Conservation (phyloP, 495 filamentous ascomycete genomes). For the Aspergillus nanangensis region DNA sequence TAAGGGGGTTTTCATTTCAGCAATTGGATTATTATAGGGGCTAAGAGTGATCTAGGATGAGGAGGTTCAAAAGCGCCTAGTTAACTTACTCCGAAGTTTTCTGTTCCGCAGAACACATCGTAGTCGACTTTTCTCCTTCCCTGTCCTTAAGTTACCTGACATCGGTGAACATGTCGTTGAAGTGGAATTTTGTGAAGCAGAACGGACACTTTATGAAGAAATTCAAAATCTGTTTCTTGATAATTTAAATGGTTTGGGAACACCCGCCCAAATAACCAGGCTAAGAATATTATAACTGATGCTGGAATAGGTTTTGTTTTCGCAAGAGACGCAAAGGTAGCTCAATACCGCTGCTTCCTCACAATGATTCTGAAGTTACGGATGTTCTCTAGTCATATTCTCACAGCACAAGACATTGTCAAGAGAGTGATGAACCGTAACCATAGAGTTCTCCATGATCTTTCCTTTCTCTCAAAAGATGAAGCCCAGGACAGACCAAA, state of each 20-base stretch:
- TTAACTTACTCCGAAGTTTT: constrained; percentile 35
- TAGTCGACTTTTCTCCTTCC: constrained; percentile 47
- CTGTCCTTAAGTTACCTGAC: constrained; percentile 52
- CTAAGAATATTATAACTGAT: not conserved
- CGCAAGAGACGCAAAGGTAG: not conserved
- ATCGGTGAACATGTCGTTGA: constrained; percentile 24
- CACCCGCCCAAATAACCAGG: not conserved
- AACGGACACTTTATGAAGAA: constrained; percentile 45
- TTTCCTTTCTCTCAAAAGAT: constrained; percentile 15
- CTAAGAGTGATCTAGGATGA: constrained; percentile 16
- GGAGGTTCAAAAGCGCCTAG: constrained; percentile 24
- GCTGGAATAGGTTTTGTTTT: constrained; percentile 1
- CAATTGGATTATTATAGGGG: too few relatives aligned
- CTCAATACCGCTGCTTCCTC: constrained; percentile 21
- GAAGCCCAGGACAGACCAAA: not conserved
- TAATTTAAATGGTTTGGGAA: constrained; percentile 26
- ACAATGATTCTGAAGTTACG: constrained; percentile 45
- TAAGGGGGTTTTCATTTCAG: too few relatives aligned
- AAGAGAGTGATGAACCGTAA: too few relatives aligned
- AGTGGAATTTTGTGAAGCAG: constrained; percentile 43
- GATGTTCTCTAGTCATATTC: constrained; percentile 47
- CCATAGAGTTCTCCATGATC: constrained; percentile 25
- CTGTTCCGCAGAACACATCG: constrained; percentile 51
- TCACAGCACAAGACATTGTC: constrained; percentile 44
- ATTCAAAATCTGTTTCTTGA: constrained; percentile 31